A percentile compares a stretch with the other conserved stretches of the same genome.
These are phyloP conservation scores for Hyphodiscus hymeniophilus DNA, from an alignment of 495 filamentous ascomycete species.

Conservation along the genomic window DNA sequence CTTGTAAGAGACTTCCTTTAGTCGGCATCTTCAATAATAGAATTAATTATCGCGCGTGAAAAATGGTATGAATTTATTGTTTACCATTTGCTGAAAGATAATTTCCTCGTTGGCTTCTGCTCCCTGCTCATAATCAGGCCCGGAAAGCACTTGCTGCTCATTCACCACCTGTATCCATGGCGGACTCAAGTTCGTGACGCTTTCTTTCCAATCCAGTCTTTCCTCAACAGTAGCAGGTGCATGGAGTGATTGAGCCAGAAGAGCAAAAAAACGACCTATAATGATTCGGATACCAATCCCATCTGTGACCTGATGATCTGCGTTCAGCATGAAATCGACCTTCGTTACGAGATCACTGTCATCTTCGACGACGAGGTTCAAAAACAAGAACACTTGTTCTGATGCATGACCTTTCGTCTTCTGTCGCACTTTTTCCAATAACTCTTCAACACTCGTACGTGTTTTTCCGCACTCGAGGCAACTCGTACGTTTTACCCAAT, in stretches of 20 bases:
- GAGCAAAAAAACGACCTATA: conserved; percentile 4
- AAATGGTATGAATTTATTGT: neutral
- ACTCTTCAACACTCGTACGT: neutral
- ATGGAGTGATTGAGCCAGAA: neutral
- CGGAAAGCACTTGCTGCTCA: neutral
- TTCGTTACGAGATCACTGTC: neutral
- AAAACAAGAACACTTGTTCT: conserved; percentile 1
- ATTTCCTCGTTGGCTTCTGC: conserved; percentile 3
- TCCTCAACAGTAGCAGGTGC: neutral
- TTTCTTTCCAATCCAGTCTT: conserved; percentile 5
- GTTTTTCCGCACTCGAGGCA: neutral
- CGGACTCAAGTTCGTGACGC: neutral
- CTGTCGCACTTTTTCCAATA: neutral
- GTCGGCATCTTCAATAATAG: too few species aligned
- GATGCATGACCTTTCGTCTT: neutral
- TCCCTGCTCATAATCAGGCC: neutral
- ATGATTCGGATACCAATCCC: conserved; percentile 14
- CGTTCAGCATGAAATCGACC: conserved; percentile 8
- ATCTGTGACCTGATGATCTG: conserved; percentile 13
- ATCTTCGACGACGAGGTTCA: neutral
- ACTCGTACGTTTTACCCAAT: neutral
- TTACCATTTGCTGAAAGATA: conserved; percentile 8
- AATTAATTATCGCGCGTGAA: too few species aligned
- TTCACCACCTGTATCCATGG: conserved; percentile 13
- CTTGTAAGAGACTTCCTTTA: too few species aligned